Percentiles rank a stretch among this genome's conserved stretches.
phyloP scores from a whole-genome alignment of 768 basidiomycete genomes.

The Cubamyces lactineus region DNA sequence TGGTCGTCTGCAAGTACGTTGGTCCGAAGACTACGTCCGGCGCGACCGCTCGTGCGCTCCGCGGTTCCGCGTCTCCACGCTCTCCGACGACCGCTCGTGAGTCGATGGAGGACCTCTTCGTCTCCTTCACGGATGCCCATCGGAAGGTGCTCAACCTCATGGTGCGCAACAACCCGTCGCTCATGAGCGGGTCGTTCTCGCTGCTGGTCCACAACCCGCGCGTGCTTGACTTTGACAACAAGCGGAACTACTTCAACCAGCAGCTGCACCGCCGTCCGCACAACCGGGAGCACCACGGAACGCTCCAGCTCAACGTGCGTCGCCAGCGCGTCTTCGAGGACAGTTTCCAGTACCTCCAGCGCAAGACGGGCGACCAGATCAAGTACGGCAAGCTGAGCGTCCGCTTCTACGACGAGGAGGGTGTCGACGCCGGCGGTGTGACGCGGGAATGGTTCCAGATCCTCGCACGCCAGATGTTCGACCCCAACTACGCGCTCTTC shows the following conservation, averaged over 20 bases:
- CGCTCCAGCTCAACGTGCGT: conserved; percentile 87
- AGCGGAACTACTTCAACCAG: conserved; percentile 93
- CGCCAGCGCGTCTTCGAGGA: conserved; percentile 95
- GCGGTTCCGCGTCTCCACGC: conserved; percentile 67
- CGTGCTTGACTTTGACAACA: conserved; percentile 99
- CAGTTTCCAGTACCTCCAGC: conserved; percentile 89
- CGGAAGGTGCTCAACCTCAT: conserved; percentile 94
- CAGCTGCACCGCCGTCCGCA: conserved; percentile 86
- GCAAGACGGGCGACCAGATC: conserved; percentile 93
- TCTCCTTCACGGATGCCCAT: conserved; percentile 91
- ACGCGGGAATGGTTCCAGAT: conserved; percentile 99
- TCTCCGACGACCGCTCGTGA: conserved; percentile 72
- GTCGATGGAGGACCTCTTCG: conserved; percentile 88
- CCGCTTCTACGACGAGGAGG: conserved; percentile 96
- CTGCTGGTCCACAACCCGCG: conserved; percentile 94
- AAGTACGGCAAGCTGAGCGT: conserved; percentile 97
- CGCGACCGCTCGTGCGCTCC: conserved; percentile 51
- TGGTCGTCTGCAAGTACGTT: conserved; percentile 98
- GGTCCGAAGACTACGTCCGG: conserved; percentile 61
- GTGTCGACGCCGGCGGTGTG: conserved; percentile 97
- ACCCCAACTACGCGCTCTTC: conserved; percentile 97
- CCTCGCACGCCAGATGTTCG: conserved; percentile 97
- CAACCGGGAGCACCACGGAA: conserved; percentile 77
- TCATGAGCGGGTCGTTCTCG: conserved; percentile 98
- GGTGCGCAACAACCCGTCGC: conserved; percentile 96